A percentile compares a stretch with the other conserved stretches of the same genome.
These are phyloP conservation scores for Brasenia schreberi DNA, from an alignment of 164 flowering plant species.

Conservation along the genomic window DNA sequence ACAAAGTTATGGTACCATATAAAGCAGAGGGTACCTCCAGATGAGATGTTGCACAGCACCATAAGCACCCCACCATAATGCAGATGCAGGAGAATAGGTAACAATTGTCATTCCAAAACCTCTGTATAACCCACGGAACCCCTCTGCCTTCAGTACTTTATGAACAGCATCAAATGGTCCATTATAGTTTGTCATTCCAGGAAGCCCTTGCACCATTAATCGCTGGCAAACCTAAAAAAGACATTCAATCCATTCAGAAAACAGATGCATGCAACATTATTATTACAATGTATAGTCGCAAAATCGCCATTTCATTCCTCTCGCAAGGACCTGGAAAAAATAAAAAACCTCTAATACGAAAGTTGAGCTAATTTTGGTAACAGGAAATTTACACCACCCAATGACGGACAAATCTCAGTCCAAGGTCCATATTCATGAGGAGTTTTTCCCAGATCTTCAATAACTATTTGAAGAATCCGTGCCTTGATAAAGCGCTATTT, in stretches of 20 bases:
- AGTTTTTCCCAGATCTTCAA: too few species aligned
- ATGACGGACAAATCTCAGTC: neutral
- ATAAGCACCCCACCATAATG: slow-evolving; percentile 89
- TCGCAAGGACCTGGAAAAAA: neutral
- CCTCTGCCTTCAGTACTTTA: slow-evolving; percentile 52
- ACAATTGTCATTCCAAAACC: slow-evolving; percentile 71
- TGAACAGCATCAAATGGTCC: slow-evolving; percentile 49
- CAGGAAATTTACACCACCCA: neutral
- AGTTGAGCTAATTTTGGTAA: neutral
- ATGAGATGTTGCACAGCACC: slow-evolving; percentile 59
- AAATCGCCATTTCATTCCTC: too few species aligned
- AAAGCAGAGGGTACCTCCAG: slow-evolving; percentile 40
- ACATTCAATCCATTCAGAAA: neutral
- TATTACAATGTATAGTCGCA: neutral
- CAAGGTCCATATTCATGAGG: neutral
- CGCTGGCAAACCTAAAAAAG: slow-evolving; percentile 55
- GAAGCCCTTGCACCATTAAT: slow-evolving; percentile 81
- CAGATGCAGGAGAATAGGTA: slow-evolving; percentile 66
- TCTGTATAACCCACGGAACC: slow-evolving; percentile 70
- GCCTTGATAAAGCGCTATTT: too few species aligned
- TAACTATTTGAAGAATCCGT: too few species aligned
- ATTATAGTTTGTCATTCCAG: slow-evolving; percentile 40
- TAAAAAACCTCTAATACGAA: neutral
- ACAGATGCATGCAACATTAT: neutral
- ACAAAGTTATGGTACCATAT: neutral